phyloP scores from a whole-genome alignment of 805 yeast genomes.

The Wickerhamomyces rabaulensis region DNA sequence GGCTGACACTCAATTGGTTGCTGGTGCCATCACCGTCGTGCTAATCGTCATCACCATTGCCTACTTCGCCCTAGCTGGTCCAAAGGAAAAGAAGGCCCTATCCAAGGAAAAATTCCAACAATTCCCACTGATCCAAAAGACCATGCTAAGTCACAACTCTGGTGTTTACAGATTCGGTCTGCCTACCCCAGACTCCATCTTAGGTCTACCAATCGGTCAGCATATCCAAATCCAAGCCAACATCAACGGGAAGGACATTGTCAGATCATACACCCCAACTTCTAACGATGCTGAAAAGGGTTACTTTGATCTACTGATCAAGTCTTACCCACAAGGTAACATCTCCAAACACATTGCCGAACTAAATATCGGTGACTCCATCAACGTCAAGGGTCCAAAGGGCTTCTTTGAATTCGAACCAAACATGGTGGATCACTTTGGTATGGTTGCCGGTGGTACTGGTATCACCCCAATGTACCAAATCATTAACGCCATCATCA shows the following conservation, averaged over 20 bases:
- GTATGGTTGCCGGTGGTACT: constrained; percentile 96
- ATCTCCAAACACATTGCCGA: constrained; percentile 70
- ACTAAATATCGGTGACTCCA: constrained; percentile 71
- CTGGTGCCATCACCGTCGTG: constrained; percentile 9
- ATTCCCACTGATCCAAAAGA: constrained; percentile 77
- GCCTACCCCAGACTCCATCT: constrained; percentile 64
- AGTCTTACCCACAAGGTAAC: constrained; percentile 81
- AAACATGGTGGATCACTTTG: constrained; percentile 66
- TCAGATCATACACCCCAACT: constrained; percentile 88
- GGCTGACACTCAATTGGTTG: constrained; percentile 2
- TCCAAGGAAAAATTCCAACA: constrained; percentile 63
- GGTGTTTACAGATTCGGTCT: constrained; percentile 80
- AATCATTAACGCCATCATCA: constrained; percentile 74
- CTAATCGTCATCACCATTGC: constrained; percentile 10
- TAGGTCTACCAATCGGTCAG: constrained; percentile 93
- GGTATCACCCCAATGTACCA: constrained; percentile 97
- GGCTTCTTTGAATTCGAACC: constrained; percentile 82
- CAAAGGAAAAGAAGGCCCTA: constrained; percentile 36
- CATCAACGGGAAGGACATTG: constrained; percentile 73
- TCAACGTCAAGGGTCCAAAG: constrained; percentile 84
- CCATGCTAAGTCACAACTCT: constrained; percentile 72
- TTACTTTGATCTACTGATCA: constrained; percentile 77
- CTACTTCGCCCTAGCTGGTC: constrained; percentile 4
- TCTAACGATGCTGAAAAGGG: constrained; percentile 78
- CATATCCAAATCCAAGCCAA: constrained; percentile 77